A percentile compares a stretch with the other conserved stretches of the same genome.
These are phyloP conservation scores for Mortierella sp. DNA, from an alignment of 371 early-diverging fungal genomes.

Conservation along the genomic window DNA sequence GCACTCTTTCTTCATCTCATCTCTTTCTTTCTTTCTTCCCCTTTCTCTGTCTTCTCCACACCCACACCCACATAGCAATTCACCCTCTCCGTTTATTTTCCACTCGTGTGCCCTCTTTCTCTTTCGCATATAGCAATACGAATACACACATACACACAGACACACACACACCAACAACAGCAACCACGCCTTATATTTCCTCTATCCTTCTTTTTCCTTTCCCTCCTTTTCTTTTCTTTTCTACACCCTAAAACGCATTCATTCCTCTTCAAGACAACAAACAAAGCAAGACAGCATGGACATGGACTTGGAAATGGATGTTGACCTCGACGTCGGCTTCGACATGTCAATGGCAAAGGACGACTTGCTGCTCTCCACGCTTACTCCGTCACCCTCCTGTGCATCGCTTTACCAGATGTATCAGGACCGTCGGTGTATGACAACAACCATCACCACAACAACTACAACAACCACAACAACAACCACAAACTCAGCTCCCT, in stretches of 20 bases:
- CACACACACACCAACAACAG: no score
- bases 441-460: slow-evolving; percentile 24
- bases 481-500: slow-evolving; percentile 18
- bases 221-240: background rate
- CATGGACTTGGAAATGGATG: slow-evolving; percentile 27
- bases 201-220: background rate
- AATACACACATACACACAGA: no score
- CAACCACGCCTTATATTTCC: background rate
- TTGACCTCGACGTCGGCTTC: slow-evolving; percentile 27
- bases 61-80: background rate
- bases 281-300: background rate
- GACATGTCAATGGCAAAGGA: slow-evolving; percentile 33
- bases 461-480: slow-evolving; percentile 41
- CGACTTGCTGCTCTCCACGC: slow-evolving; percentile 22
- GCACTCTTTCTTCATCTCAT: background rate
- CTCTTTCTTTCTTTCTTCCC: background rate
- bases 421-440: slow-evolving; percentile 16
- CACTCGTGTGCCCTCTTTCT: background rate
- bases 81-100: background rate
- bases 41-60: background rate
- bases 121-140: background rate
- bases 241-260: slow-evolving; percentile 5
- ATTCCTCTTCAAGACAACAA: background rate
- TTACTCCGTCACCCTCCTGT: slow-evolving; percentile 43
- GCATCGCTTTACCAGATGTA: slow-evolving; percentile 27